Conservation (phyloP, 2,329 filamentous ascomycete species). For the Cladophialophora bantiana region DNA sequence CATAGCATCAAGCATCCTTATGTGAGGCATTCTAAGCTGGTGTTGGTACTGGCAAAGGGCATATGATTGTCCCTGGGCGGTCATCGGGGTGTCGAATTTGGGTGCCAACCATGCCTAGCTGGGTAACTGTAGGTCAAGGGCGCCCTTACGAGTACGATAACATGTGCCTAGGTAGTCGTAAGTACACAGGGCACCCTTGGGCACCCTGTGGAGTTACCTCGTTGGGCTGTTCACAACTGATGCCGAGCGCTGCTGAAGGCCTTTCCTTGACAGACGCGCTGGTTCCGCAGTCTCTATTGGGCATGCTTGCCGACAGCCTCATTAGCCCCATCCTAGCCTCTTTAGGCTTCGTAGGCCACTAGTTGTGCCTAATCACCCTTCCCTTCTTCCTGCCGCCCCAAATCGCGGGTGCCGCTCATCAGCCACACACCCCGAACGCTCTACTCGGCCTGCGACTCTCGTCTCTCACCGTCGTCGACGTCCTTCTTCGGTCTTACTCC, state of each 20-base stretch:
- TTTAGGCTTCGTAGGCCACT: neutral
- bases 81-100: neutral
- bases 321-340: conserved; percentile 8
- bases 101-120: neutral
- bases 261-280: conserved; percentile 17
- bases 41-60: neutral
- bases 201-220: neutral
- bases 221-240: neutral
- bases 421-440: conserved; percentile 11
- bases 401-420: conserved; percentile 7
- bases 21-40: conserved; percentile 18
- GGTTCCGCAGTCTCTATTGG: conserved; percentile 18
- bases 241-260: neutral
- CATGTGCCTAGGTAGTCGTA: no score
- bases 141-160: neutral
- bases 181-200: no score
- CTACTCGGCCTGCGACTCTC: conserved; percentile 3
- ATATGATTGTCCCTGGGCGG: neutral
- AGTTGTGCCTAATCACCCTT: neutral
- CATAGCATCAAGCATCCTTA: conserved; percentile 12
- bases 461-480: conserved; percentile 14
- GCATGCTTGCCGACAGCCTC: neutral
- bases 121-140: neutral
- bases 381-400: neutral
- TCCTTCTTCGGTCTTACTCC: neutral